Conservation (phyloP, 75 land plant genomes). For the Selaginella moellendorffii region DNA sequence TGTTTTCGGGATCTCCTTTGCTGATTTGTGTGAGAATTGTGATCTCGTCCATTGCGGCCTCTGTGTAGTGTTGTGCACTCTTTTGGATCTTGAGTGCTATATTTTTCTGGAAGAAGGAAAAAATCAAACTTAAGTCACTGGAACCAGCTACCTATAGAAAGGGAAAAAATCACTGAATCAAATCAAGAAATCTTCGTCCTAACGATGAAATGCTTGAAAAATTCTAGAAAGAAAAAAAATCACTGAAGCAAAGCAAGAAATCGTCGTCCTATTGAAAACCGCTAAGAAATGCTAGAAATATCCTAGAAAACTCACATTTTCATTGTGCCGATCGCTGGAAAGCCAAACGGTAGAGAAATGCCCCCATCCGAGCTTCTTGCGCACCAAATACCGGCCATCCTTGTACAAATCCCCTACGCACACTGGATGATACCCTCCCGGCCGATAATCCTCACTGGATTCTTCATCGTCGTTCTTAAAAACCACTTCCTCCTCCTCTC, state of each 20-base stretch:
- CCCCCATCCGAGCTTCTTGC: slow-evolving; percentile 80
- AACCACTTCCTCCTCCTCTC: not conserved
- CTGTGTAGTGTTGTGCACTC: slow-evolving; percentile 69
- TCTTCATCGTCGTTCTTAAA: slow-evolving; percentile 33
- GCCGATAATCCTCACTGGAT: slow-evolving; percentile 48
- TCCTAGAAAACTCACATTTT: slow-evolving; percentile 7
- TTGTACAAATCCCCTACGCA: slow-evolving; percentile 54
- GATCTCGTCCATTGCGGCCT: slow-evolving; percentile 79
- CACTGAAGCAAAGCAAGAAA: too few species aligned
- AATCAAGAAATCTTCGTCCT: too few species aligned
- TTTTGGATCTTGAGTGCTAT: slow-evolving; percentile 88
- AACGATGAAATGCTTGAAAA: too few species aligned
- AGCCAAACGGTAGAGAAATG: slow-evolving; percentile 90
- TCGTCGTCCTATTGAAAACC: too few species aligned
- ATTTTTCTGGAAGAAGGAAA: too few species aligned
- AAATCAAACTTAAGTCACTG: too few species aligned
- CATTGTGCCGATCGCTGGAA: slow-evolving; percentile 38
- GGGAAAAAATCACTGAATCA: too few species aligned
- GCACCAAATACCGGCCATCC: slow-evolving; percentile 46
- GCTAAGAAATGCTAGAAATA: too few species aligned
- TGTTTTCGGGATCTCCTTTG: slow-evolving; percentile 41
- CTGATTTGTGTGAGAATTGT: slow-evolving; percentile 52
- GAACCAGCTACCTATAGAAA: too few species aligned
- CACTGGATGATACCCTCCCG: slow-evolving; percentile 73
- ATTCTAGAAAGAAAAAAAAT: too few species aligned